Conservation (phyloP, 805 yeast genomes). For the Yamadazyma scolyti region DNA sequence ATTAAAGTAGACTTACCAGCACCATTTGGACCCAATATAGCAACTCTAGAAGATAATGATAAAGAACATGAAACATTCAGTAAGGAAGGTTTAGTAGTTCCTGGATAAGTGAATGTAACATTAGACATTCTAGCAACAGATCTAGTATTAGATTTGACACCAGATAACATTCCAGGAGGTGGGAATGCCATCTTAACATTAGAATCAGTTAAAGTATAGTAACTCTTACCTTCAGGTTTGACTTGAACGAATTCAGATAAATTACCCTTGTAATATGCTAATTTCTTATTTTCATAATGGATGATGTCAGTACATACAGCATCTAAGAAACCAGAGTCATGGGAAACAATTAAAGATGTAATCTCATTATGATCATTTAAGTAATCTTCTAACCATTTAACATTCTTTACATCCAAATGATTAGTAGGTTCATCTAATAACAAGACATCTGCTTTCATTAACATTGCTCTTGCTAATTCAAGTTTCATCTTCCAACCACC, state of each 20-base stretch:
- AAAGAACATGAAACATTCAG: conserved; percentile 81
- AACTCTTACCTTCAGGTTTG: conserved; percentile 94
- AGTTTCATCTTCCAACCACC: conserved; percentile 99
- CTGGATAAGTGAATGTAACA: conserved; percentile 89
- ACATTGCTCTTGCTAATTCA: conserved; percentile 98
- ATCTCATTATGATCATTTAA: conserved; percentile 77
- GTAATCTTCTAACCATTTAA: conserved; percentile 91
- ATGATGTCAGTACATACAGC: conserved; percentile 94
- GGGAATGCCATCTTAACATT: conserved; percentile 97
- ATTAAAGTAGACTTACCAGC: conserved; percentile 98
- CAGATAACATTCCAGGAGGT: conserved; percentile 96
- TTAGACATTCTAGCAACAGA: conserved; percentile 85
- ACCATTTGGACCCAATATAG: conserved; percentile 96
- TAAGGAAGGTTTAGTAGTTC: conserved; percentile 80
- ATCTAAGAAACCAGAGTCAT: conserved; percentile 95
- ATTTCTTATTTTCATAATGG: conserved; percentile 92
- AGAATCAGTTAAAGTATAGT: conserved; percentile 89
- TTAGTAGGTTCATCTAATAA: conserved; percentile 97
- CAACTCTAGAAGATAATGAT: conserved; percentile 93
- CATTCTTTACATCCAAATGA: conserved; percentile 93
- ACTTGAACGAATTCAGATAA: conserved; percentile 86
- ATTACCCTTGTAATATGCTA: conserved; percentile 95
- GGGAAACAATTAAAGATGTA: conserved; percentile 94
- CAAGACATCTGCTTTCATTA: conserved; percentile 93
- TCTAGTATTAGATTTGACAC: conserved; percentile 91